phyloP scores from a whole-genome alignment of 2,329 filamentous ascomycete species.

The Aspergillus spinulosporus region DNA sequence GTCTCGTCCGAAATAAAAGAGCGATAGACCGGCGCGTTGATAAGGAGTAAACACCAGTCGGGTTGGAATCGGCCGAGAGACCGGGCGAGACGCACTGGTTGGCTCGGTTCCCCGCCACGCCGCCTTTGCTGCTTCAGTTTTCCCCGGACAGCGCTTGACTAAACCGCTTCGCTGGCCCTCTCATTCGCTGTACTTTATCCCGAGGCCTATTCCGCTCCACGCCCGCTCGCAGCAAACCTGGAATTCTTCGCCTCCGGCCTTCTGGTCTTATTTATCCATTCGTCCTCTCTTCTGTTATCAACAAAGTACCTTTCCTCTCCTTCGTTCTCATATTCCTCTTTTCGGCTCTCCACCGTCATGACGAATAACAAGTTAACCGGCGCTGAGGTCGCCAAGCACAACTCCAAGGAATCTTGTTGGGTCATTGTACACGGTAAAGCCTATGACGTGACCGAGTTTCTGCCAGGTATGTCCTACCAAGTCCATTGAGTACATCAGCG shows the following conservation, averaged over 20 bases:
- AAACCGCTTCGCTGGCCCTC: not conserved
- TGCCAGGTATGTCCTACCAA: constrained; percentile 59
- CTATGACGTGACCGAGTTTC: constrained; percentile 86
- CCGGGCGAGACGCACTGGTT: not conserved
- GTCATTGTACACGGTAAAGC: constrained; percentile 84
- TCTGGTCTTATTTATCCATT: constrained; percentile 1
- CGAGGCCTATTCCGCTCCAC: not conserved
- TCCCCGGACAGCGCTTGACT: constrained; percentile 11
- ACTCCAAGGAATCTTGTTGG: constrained; percentile 82
- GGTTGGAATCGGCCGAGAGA: not conserved
- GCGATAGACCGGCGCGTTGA: not conserved
- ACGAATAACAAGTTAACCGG: constrained; percentile 49
- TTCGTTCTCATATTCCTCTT: not conserved
- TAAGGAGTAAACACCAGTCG: not conserved
- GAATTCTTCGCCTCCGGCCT: not conserved
- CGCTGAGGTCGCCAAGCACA: constrained; percentile 69
- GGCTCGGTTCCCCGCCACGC: not conserved
- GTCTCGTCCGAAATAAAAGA: not conserved
- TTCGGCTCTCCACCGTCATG: constrained; percentile 18
- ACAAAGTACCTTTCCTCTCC: not conserved
- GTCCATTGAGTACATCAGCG: not conserved
- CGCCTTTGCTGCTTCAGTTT: constrained; percentile 1
- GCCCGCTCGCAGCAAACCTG: not conserved
- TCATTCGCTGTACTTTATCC: constrained; percentile 12
- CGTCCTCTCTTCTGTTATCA: constrained; percentile 2